Evolutionary conservation across 2,329 filamentous ascomycete species (phyloP), one percentile per base, ranked within the genome.

Genomic region (Amauroascus verrucosus): DNA sequence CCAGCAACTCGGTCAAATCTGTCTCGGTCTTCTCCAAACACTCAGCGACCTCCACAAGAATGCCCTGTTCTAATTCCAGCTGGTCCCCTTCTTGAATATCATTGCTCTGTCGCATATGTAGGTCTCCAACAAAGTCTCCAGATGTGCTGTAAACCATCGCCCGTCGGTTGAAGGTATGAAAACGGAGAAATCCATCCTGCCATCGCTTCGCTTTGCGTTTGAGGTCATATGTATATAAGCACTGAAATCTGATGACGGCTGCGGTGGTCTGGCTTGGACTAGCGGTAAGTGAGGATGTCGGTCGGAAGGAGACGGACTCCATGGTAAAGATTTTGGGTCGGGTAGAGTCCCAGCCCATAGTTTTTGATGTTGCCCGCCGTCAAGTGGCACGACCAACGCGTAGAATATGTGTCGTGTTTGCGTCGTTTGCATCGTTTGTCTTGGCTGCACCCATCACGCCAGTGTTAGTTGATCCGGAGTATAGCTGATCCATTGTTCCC

Each of bases 181-280:
- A 95, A 59, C 85, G 86, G 57, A 96, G 79, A 49, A 82, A 82
- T 33, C 91, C 90, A 83, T 96, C 90, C 63, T 95, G 88, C 90
- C 90, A 96, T 56, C 87, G 77, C 67, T 96, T 96, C 61, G 88
- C 83, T 71, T 96, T 96, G 53, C 87, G 82, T 49, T 83, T 82
- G 40, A 95, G 68, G 65, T 96, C 90, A 65, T 87, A 82, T 1
- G 89, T 94, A 69, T 87, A 96, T 3, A 96, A 81, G 67, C 90
- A 96, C 57, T 81, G 78, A 67, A 85, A 94, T 64, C 94, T 88
- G 64, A 86, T 75, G 37, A 96, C 88, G 0, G 80, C 76, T 1
- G 89, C 88, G 18, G 83, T 85, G 61, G 80, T 82, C 61, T 82
- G 79, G 13, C 77, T 77, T 28, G 72, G 70, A 40, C 76, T 71